Conservation (phyloP, 2,329 filamentous ascomycete species). For the Fragosphaeria purpurea region DNA sequence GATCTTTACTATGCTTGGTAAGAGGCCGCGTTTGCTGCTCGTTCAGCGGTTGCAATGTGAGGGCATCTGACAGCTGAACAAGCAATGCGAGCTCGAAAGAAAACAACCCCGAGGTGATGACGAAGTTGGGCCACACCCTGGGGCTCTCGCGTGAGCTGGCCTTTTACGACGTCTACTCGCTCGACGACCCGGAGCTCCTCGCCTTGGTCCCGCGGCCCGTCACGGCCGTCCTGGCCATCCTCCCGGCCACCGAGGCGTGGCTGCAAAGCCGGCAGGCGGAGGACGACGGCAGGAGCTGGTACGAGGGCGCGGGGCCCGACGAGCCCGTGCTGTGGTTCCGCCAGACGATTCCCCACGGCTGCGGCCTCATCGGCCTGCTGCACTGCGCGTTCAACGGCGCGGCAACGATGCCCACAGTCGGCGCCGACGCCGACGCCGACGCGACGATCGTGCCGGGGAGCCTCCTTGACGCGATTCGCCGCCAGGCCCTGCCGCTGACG, state of each 20-base stretch:
- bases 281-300: constrained; percentile 40
- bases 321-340: constrained; percentile 75
- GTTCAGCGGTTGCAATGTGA: no score
- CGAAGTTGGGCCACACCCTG: constrained; percentile 57
- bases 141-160: constrained; percentile 57
- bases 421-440: constrained; percentile 25
- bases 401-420: no score
- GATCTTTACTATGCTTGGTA: no score
- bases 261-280: constrained; percentile 36
- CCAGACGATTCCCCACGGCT: constrained; percentile 76
- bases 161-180: constrained; percentile 75
- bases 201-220: constrained; percentile 67
- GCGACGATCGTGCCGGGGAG: constrained; percentile 42
- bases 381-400: constrained; percentile 64
- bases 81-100: constrained; percentile 19
- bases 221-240: constrained; percentile 69
- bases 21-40: no score
- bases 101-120: constrained; percentile 71
- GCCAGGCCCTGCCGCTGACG: constrained; percentile 50
- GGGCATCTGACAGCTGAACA: no score
- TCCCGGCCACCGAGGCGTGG: constrained; percentile 47
- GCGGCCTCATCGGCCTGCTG: constrained; percentile 67
- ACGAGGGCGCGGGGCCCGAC: constrained; percentile 38
- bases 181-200: constrained; percentile 68
- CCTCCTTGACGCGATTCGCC: constrained; percentile 48